Evolutionary conservation across 1,284 basidiomycete species (phyloP).

Genomic region (Sanghuangporus weigelae): DNA sequence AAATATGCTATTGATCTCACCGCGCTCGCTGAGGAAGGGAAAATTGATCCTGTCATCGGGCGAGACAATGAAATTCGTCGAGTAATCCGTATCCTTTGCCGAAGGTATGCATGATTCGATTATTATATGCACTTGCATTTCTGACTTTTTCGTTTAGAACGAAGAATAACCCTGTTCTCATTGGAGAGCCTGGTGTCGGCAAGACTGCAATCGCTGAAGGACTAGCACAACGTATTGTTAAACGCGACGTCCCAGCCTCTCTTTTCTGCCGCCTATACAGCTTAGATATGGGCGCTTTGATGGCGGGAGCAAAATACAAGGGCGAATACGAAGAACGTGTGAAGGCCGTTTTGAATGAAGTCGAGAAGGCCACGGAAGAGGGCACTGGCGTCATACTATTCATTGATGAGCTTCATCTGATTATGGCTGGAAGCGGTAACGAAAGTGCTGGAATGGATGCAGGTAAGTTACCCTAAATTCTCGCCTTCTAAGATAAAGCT

Average conservation of each 20-base stretch:
- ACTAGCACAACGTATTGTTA: constrained; percentile 92
- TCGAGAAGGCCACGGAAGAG: constrained; percentile 86
- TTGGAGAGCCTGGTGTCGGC: constrained; percentile 91
- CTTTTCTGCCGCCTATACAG: constrained; percentile 82
- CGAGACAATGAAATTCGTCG: constrained; percentile 86
- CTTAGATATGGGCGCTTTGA: constrained; percentile 91
- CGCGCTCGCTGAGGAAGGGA: constrained; percentile 82
- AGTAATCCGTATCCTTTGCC: constrained; percentile 70
- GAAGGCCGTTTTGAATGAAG: constrained; percentile 88
- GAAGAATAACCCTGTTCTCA: constrained; percentile 90
- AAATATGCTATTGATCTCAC: constrained; percentile 88
- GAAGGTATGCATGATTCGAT: constrained; percentile 41
- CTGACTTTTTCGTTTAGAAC: constrained; percentile 46
- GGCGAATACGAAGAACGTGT: constrained; percentile 98
- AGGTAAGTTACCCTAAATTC: constrained; percentile 19
- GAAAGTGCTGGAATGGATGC: constrained; percentile 81
- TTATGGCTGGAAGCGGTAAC: constrained; percentile 80
- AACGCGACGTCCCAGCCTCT: constrained; percentile 90
- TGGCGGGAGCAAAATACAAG: constrained; percentile 95
- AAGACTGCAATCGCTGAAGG: constrained; percentile 96
- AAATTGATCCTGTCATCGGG: constrained; percentile 91
- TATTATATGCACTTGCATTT: background rate
- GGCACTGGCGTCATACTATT: constrained; percentile 89
- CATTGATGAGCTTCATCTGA: constrained; percentile 91
- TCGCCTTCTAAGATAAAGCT: background rate